Evolutionary conservation across 179 eudicot genomes (phyloP).

Genomic region (Actinidia arguta): DNA sequence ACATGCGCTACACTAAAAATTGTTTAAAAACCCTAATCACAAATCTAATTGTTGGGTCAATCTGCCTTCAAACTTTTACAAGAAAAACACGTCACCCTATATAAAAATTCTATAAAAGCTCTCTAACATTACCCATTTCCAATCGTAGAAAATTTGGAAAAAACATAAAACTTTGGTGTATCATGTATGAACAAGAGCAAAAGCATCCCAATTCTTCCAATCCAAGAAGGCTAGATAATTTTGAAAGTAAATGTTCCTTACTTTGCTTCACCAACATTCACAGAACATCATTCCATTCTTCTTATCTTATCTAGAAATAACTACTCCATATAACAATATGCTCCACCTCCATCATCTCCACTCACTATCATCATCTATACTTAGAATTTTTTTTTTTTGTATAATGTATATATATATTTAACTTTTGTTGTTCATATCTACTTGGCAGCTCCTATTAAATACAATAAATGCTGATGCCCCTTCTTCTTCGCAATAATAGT

Average conservation of each 20-base stretch:
- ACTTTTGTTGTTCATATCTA: background rate
- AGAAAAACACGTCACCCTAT: too few relatives aligned
- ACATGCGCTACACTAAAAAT: too few relatives aligned
- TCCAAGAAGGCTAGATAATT: background rate
- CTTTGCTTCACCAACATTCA: slow-evolving; percentile 21
- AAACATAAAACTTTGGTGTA: too few relatives aligned
- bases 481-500: background rate
- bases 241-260: slow-evolving; percentile 16
- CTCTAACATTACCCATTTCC: too few relatives aligned
- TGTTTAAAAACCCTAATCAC: too few relatives aligned
- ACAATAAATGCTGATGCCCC: background rate
- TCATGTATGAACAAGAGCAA: too few relatives aligned
- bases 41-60: too few relatives aligned
- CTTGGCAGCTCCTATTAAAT: background rate
- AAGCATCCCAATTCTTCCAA: background rate
- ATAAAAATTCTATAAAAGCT: too few relatives aligned
- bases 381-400: background rate
- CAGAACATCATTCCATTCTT: background rate
- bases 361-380: background rate
- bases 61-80: too few relatives aligned
- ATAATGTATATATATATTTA: too few relatives aligned
- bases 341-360: background rate
- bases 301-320: background rate
- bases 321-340: background rate
- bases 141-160: too few relatives aligned